A percentile compares a stretch with the other conserved stretches of the same genome.
phyloP scores from a whole-genome alignment of 140 eudicot genomes.

The Senecio squalidus region DNA sequence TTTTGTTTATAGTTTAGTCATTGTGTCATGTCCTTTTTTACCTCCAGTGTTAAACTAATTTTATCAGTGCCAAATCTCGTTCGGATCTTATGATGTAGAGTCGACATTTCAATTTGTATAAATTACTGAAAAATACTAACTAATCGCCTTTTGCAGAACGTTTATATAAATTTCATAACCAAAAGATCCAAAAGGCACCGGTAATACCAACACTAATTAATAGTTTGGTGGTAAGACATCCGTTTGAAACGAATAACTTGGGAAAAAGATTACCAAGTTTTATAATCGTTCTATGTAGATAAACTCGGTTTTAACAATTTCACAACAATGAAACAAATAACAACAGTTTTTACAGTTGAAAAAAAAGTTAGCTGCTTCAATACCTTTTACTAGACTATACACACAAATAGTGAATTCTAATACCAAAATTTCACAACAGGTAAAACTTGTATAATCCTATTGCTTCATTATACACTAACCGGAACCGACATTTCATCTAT shows the following conservation, averaged over 20 bases:
- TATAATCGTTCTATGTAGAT: too few relatives aligned
- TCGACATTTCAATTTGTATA: not conserved
- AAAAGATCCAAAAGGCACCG: too few relatives aligned
- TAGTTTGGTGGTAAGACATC: too few relatives aligned
- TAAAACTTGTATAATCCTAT: slow-evolving; percentile 1
- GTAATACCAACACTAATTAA: too few relatives aligned
- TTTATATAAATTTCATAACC: too few relatives aligned
- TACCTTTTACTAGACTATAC: slow-evolving; percentile 27
- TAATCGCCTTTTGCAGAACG: not conserved
- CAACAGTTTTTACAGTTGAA: too few relatives aligned
- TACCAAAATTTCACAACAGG: slow-evolving; percentile 28
- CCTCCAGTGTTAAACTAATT: not conserved
- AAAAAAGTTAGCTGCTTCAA: too few relatives aligned
- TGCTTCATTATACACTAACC: slow-evolving; percentile 12
- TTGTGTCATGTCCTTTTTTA: too few relatives aligned
- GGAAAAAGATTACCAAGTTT: too few relatives aligned
- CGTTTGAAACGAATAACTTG: too few relatives aligned
- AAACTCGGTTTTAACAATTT: too few relatives aligned
- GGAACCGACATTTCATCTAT: slow-evolving; percentile 24
- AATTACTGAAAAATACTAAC: not conserved
- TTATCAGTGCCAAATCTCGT: not conserved
- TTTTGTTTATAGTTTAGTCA: not conserved
- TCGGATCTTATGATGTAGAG: not conserved
- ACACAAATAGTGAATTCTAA: slow-evolving; percentile 14
- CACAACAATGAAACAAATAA: too few relatives aligned